phyloP scores from a whole-genome alignment of 495 filamentous ascomycete species.

The Lichenothelia convexa region DNA sequence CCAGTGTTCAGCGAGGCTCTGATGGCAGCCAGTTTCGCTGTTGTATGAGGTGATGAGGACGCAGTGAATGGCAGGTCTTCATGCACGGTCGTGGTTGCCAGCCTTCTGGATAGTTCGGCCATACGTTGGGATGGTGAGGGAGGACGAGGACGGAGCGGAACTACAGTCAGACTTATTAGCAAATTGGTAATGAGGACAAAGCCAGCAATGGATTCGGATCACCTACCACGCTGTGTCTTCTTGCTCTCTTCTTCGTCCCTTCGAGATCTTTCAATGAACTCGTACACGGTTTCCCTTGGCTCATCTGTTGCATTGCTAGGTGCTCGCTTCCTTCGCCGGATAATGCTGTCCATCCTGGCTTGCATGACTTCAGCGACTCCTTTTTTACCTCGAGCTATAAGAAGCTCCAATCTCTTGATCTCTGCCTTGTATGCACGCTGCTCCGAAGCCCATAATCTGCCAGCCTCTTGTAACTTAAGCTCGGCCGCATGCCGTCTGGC shows the following conservation, averaged over 20 bases:
- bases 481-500: slow-evolving; percentile 3
- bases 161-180: slow-evolving; percentile 5
- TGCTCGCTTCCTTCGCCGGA: slow-evolving; percentile 7
- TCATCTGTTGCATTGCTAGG: slow-evolving; percentile 3
- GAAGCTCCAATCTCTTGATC: slow-evolving; percentile 17
- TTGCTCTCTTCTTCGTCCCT: slow-evolving; percentile 9
- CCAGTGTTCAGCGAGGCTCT: background rate
- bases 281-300: slow-evolving; percentile 7
- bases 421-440: slow-evolving; percentile 14
- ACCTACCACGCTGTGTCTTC: slow-evolving; percentile 13
- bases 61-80: slow-evolving; percentile 9
- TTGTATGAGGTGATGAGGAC: slow-evolving; percentile 2
- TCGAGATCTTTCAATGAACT: slow-evolving; percentile 9
- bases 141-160: slow-evolving; percentile 7
- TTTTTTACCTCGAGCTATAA: slow-evolving; percentile 15
- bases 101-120: slow-evolving; percentile 14
- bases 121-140: slow-evolving; percentile 15
- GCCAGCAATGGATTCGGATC: background rate
- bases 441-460: slow-evolving; percentile 10
- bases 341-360: slow-evolving; percentile 16
- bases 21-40: background rate
- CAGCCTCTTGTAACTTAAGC: slow-evolving; percentile 3
- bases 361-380: slow-evolving; percentile 16
- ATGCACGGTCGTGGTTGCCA: slow-evolving; percentile 4
- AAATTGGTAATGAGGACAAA: background rate